Evolutionary conservation across 2,329 filamentous ascomycete genomes (phyloP).

Genomic region (Beauveria sp.): DNA sequence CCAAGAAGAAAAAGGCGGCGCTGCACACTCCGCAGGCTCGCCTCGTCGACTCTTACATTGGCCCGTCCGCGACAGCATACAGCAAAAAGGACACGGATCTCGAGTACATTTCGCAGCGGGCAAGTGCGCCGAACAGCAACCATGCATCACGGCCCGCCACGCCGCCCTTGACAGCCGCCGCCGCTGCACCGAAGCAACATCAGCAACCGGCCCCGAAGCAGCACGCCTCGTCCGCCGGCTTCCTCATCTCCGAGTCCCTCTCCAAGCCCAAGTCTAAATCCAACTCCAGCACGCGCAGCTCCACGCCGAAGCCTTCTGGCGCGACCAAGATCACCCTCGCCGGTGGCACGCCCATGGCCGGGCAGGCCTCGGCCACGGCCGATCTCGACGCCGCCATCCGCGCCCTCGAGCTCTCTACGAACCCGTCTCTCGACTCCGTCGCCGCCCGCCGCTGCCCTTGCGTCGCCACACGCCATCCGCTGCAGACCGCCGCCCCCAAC

Average conservation of each 20-base stretch:
- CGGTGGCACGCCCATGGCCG: slow-evolving; percentile 75
- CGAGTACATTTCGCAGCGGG: slow-evolving; percentile 60
- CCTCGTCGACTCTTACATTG: slow-evolving; percentile 51
- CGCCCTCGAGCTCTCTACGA: slow-evolving; percentile 83
- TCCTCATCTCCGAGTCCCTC: slow-evolving; percentile 69
- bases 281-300: slow-evolving; percentile 42
- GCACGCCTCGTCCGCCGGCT: slow-evolving; percentile 57
- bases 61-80: slow-evolving; percentile 62
- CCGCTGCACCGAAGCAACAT: neutral
- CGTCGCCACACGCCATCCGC: slow-evolving; percentile 77
- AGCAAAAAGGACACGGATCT: slow-evolving; percentile 62
- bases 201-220: slow-evolving; percentile 37
- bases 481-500: slow-evolving; percentile 87
- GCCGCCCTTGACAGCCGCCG: slow-evolving; percentile 15
- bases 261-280: slow-evolving; percentile 49
- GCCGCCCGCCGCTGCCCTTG: slow-evolving; percentile 69
- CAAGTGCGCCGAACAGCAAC: slow-evolving; percentile 32
- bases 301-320: slow-evolving; percentile 41
- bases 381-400: slow-evolving; percentile 77
- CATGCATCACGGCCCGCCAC: slow-evolving; percentile 30
- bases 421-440: slow-evolving; percentile 56
- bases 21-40: slow-evolving; percentile 59
- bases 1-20: slow-evolving; percentile 50
- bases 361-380: slow-evolving; percentile 64
- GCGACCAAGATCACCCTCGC: slow-evolving; percentile 62